A percentile compares a stretch with the other conserved stretches of the same genome.
These are phyloP conservation scores for Trifolium dubium DNA, from an alignment of 306 rosid species.

Conservation along the genomic window DNA sequence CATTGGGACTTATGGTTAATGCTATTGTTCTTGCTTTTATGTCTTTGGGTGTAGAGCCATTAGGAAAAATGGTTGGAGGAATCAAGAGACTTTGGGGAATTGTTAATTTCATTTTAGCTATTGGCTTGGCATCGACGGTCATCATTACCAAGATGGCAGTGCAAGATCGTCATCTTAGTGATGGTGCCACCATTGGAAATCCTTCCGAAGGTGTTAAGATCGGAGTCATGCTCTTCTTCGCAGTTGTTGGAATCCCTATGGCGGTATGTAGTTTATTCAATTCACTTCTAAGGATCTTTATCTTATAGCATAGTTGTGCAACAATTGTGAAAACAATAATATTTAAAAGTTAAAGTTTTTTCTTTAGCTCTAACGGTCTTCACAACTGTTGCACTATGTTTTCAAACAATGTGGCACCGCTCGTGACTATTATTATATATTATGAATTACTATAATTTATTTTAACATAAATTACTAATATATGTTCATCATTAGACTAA, in stretches of 20 bases:
- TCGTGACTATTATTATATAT: too few species aligned
- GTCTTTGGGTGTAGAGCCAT: slow-evolving; percentile 33
- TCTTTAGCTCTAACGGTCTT: too few species aligned
- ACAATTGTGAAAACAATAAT: too few species aligned
- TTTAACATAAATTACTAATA: too few species aligned
- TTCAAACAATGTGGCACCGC: too few species aligned
- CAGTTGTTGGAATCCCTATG: slow-evolving; percentile 61
- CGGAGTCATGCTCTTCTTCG: slow-evolving; percentile 60
- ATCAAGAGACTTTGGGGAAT: slow-evolving; percentile 31
- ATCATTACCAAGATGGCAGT: slow-evolving; percentile 17
- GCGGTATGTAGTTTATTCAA: slow-evolving; percentile 49
- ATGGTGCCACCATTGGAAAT: slow-evolving; percentile 25
- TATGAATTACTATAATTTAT: too few species aligned
- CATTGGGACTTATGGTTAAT: slow-evolving; percentile 21
- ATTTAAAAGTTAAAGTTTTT: too few species aligned
- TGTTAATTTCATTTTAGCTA: slow-evolving; percentile 28
- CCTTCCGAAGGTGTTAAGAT: slow-evolving; percentile 41
- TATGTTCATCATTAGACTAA: too few species aligned
- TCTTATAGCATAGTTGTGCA: not conserved
- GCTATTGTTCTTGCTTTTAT: slow-evolving; percentile 30
- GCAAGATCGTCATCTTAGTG: not conserved
- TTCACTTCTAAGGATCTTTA: not conserved
- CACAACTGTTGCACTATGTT: too few species aligned
- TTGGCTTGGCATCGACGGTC: slow-evolving; percentile 24
- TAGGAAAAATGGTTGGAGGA: slow-evolving; percentile 31